Base-by-base conservation (phyloP, 1,139 yeast species). In the Saccharomyces pastorianus region DNA sequence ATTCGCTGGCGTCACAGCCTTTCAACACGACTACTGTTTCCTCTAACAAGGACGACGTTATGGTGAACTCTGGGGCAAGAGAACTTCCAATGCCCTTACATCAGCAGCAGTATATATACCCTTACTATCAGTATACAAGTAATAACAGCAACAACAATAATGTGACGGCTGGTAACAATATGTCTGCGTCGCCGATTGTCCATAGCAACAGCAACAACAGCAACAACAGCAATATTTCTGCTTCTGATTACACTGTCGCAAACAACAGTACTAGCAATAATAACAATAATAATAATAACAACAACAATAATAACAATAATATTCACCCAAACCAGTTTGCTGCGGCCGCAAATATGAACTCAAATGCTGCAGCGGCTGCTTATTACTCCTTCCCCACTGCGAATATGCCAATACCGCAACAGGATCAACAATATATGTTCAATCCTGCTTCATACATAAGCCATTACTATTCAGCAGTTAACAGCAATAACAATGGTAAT, bases 61-160 rank as follows among this genome's bases (percentile, higher is more conserved):
- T 29, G 26, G 48, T 34, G 23, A 44, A 38, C 25, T 26, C 51
- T 17, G 26, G 46, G 4, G 31, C 31, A 48, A 48, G 46, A 25
- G 50, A 38, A 8, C 42, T 38, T 23, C 42, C 42, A 46, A 27
- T 41, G 50, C 28, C 42, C 5, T 23, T 44, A 20, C 11, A 44
- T 4, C 42, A 50, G 13, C 53, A 51, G 48, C 54, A 51, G 26
- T 26, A 20, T n/a, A 47, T 31, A 23, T 47, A 51, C 28, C 46
- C 28, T 11, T 50, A 48, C 11, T 31, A 41, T n/a, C 46, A 32
- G 17, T 42, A 31, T 6, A 6, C 26, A 13, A 13, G 13, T 11
- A 17, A 46, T 11, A 25, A 6, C 48, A 38, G 20, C 8, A 17
- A 17, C 23, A 38, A 11, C 23, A 17, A 5, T 17, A 38, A 8